Evolutionary conservation across 2,329 filamentous ascomycete genomes (phyloP), one percentile per base, ranked within the genome.

Genomic region (Phaeophleospora eucalypticola): DNA sequence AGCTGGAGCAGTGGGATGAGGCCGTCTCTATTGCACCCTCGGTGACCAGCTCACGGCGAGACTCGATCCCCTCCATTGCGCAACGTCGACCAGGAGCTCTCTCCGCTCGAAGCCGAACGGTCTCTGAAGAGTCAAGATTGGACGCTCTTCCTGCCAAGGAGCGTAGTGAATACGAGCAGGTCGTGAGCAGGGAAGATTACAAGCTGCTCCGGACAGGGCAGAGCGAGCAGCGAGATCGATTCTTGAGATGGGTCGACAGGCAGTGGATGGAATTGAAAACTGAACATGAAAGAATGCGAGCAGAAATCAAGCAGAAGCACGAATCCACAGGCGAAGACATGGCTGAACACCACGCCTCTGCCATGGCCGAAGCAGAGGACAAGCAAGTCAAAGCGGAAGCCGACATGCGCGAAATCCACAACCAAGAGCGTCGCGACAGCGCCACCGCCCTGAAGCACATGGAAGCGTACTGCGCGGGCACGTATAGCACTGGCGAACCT

Each of bases 361-460:
- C 67, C 16, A 59, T 73, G 4, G 65, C 70, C 21, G 60, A 64
- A n/a, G 61, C 72, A 8, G 71, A 74, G 52, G 71, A 74, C 51
- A 65, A 63, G 45, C 71, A 74, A 51, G 63, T 74, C 14, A 57
- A 62, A 12, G 68, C 66, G 16, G 71, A 74, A 53, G 65, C 69
- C 32, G 68, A 70, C 36, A 57, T 75, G 18, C 67, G 68, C 29
- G 61, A 65, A 42, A 46, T 60, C 2, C 73, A 76, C 17, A 62
- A 60, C 1, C 59, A 67, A 19, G 73, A 74, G 49, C 58, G 60
- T 10, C 64, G 68, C 32, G 72, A 73, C 53, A 66, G 66, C 9
- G 68, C 66, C 0, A 73, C 70, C 2, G 72, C 71, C 0, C 56
- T 75, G 2, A 71, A 69, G 49, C 68, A 75, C 49, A 74, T 75